Conservation (phyloP, 345 rosid species). For the Alliaria petiolata region DNA sequence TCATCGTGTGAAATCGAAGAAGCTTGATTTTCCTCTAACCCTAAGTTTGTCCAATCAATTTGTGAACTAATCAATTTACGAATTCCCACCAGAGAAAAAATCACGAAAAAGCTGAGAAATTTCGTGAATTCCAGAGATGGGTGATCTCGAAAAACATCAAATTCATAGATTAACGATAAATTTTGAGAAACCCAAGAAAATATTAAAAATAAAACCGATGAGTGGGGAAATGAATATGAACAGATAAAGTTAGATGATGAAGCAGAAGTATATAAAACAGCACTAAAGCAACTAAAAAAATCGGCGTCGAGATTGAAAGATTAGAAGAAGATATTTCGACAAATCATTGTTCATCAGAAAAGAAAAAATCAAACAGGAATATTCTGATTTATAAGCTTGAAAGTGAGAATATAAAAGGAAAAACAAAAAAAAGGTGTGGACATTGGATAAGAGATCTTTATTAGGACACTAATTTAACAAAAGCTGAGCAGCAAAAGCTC, state of each 20-base stretch:
- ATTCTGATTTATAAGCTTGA: neutral
- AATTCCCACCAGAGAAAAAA: conserved; percentile 8
- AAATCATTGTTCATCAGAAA: neutral
- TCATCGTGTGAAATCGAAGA: conserved; percentile 38
- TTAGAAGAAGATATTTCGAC: conserved; percentile 8
- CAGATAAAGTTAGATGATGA: neutral
- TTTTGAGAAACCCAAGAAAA: conserved; percentile 18
- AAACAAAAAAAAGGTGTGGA: conserved; percentile 5
- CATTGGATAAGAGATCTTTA: conserved; percentile 25
- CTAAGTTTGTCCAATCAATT: conserved; percentile 22
- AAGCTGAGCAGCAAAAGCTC: neutral
- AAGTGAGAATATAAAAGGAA: neutral
- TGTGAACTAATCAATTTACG: neutral
- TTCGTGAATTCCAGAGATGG: conserved; percentile 32
- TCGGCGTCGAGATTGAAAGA: conserved; percentile 16
- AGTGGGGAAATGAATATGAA: conserved; percentile 8
- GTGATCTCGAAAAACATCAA: conserved; percentile 12
- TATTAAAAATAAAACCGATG: neutral
- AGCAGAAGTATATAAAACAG: neutral
- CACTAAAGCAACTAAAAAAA: neutral
- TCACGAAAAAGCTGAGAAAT: conserved; percentile 12
- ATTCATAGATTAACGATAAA: conserved; percentile 19
- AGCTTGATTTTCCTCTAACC: conserved; percentile 30
- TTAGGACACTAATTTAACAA: conserved; percentile 4
- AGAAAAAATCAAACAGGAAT: neutral